phyloP scores from a whole-genome alignment of 192 early-diverging fungal species.

The Backusella tarrabulga region DNA sequence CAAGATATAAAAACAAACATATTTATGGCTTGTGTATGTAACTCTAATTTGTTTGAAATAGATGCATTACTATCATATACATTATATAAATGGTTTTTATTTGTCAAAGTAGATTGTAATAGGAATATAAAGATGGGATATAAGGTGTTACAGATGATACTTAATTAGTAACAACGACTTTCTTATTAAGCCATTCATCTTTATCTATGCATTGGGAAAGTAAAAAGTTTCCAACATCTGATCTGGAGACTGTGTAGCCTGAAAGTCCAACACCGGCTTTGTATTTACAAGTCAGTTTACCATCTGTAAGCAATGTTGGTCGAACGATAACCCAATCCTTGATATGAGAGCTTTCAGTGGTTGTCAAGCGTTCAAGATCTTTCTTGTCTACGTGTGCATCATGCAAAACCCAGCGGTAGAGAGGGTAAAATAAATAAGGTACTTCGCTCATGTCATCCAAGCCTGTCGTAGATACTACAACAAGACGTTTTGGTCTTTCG shows the following conservation, averaged over 20 bases:
- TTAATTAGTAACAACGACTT: constrained; percentile 19
- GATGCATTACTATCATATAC: too few species aligned
- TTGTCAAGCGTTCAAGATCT: constrained; percentile 2
- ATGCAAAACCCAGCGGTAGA: constrained; percentile 2
- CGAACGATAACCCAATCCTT: constrained; percentile 41
- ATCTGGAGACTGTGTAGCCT: constrained; percentile 50
- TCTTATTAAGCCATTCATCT: constrained; percentile 32
- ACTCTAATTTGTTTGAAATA: not conserved
- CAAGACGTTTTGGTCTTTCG: not conserved
- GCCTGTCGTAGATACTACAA: constrained; percentile 14
- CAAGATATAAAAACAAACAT: not conserved
- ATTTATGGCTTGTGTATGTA: not conserved
- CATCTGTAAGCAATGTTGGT: constrained; percentile 43
- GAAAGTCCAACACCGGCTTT: constrained; percentile 22
- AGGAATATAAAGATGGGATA: not conserved
- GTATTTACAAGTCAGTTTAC: constrained; percentile 34
- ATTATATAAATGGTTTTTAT: too few species aligned
- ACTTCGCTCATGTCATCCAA: constrained; percentile 10
- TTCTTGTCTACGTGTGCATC: constrained; percentile 18
- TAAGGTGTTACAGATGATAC: not conserved
- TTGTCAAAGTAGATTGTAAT: not conserved
- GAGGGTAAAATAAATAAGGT: constrained; percentile 4
- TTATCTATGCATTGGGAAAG: constrained; percentile 41
- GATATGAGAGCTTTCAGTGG: not conserved
- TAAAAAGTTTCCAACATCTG: constrained; percentile 47